Percentiles rank a stretch among this genome's conserved stretches.
Conservation (phyloP, 1,284 basidiomycete species). For the Dichomitus squalens region DNA sequence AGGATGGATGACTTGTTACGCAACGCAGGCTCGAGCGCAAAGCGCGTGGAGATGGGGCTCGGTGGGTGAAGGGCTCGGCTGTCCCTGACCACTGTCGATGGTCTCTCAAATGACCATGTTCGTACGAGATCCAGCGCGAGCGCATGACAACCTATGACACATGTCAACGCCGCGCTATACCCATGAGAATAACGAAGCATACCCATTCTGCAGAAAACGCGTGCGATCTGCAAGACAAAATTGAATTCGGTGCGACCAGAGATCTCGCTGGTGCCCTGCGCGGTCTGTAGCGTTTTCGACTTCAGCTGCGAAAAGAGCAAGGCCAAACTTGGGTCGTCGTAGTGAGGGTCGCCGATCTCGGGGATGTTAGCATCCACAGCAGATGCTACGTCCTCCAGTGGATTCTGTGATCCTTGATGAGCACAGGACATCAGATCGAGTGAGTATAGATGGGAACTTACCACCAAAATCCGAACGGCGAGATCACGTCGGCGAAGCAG, state of each 20-base stretch:
- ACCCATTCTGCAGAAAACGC: slow-evolving; percentile 94
- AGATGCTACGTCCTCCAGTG: slow-evolving; percentile 69
- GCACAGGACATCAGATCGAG: not conserved
- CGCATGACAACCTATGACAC: slow-evolving; percentile 74
- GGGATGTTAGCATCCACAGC: slow-evolving; percentile 54
- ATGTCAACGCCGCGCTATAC: not conserved
- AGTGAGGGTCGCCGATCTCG: slow-evolving; percentile 82
- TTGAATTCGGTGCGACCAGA: slow-evolving; percentile 87
- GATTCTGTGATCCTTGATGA: slow-evolving; percentile 54
- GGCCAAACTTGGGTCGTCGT: slow-evolving; percentile 90
- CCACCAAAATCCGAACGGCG: slow-evolving; percentile 82
- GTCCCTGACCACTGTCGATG: slow-evolving; percentile 45
- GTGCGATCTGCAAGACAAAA: slow-evolving; percentile 90
- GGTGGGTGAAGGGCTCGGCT: slow-evolving; percentile 35
- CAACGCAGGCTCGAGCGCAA: slow-evolving; percentile 54
- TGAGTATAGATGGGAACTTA: slow-evolving; percentile 38
- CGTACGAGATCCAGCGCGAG: slow-evolving; percentile 85
- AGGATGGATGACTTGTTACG: slow-evolving; percentile 72
- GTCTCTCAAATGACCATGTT: slow-evolving; percentile 90
- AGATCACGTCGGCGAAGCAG: slow-evolving; percentile 83
- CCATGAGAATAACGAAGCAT: slow-evolving; percentile 29
- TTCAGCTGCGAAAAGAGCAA: slow-evolving; percentile 90
- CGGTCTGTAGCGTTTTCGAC: slow-evolving; percentile 87
- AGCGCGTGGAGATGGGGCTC: slow-evolving; percentile 47
- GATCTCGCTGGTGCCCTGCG: slow-evolving; percentile 89